Evolutionary conservation across 78 protist genomes (phyloP), one percentile per base, ranked within the genome.

Genomic region (Dictyostelium purpureum): DNA sequence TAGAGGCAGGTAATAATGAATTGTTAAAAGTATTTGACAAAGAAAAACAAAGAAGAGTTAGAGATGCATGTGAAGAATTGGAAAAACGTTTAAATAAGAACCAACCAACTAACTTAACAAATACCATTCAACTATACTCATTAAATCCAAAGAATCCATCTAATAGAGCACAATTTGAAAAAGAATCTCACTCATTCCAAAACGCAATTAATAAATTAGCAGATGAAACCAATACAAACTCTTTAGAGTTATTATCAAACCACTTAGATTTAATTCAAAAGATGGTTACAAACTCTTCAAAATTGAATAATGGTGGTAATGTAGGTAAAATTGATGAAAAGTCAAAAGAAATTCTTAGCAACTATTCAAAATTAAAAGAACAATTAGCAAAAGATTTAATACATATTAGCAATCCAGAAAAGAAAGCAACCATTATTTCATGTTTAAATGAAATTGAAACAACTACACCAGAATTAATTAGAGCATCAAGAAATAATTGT

Each of bases 11-110:
- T 31, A 37, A 69, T 21, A 19, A 19, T 24, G 80, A 82, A 19
- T 35, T 85, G n/a, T 21, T n/a, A 35, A 51, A 21, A 38, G 24
- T 61, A 26, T 35, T 59, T 1, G 82, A 85, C 35, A 66, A 49
- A 61, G 59, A 70, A 37, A 42, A 56, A 42, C 80, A 85, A 61
- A 42, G 43, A 45, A 37, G 57, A n/a, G 56, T 85, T 57, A 56
- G 92, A 47, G 76, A 73, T 31, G 82, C 82, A 14, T 59, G 71
- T 16, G 21, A 47, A n/a, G 80, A 74, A 42, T 31, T 85, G 2
- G 92, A 85, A 42, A 42, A 70, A 6, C 51, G 51, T 42, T 42
- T 85, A 38, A 73, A 42, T 52, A 28, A 16, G 18, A 47, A 19
- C 19, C 19, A 43, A 42, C 1, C 16, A 6, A 6, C 9, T 63